These are phyloP conservation scores for Melanopsichium pennsylvanicum DNA, from an alignment of 1,284 basidiomycete species.

Conservation along the genomic window DNA sequence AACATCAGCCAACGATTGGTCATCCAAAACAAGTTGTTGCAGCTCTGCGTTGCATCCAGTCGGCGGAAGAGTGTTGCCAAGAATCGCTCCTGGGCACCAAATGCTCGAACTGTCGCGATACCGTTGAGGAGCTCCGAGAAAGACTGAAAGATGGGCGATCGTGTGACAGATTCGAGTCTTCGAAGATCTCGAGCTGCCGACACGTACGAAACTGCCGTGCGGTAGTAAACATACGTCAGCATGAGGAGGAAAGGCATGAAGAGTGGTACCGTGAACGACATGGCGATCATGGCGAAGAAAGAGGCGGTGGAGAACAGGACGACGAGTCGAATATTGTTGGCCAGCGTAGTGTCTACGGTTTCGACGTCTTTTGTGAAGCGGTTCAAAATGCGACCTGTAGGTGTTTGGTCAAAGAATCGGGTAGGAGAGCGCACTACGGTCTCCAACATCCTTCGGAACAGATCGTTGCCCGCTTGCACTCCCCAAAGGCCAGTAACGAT, in stretches of 20 bases:
- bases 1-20: conserved; percentile 51
- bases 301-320: conserved; percentile 56
- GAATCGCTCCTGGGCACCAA: conserved; percentile 69
- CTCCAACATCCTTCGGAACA: conserved; percentile 51
- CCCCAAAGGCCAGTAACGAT: conserved; percentile 1
- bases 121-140: conserved; percentile 67
- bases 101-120: conserved; percentile 69
- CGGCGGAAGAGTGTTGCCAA: conserved; percentile 67
- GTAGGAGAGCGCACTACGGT: conserved; percentile 50
- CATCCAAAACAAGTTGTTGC: conserved; percentile 56
- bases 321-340: conserved; percentile 19
- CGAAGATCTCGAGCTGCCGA: conserved; percentile 69
- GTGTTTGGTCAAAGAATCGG: conserved; percentile 55
- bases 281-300: conserved; percentile 61
- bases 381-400: conserved; percentile 69
- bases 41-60: conserved; percentile 68
- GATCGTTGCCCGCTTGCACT: conserved; percentile 33
- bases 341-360: conserved; percentile 68
- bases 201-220: conserved; percentile 68
- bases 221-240: conserved; percentile 67
- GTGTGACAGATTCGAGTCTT: conserved; percentile 60
- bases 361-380: conserved; percentile 69
- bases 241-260: conserved; percentile 67
- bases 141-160: conserved; percentile 65
- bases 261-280: conserved; percentile 55